Evolutionary conservation across 140 eudicot species (phyloP).

Genomic region (Anethum foeniculum): DNA sequence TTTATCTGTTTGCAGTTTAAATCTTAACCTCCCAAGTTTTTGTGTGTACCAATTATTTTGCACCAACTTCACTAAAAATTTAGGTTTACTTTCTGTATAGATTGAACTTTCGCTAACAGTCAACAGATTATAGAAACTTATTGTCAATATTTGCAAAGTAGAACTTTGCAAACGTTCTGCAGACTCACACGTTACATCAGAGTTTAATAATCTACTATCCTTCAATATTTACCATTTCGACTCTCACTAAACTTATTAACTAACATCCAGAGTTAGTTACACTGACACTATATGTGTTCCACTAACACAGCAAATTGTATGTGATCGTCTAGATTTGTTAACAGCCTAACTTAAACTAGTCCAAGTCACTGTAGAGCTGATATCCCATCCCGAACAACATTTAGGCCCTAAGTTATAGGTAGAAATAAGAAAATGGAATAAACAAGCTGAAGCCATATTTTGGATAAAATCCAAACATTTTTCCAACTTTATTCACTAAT

Average conservation of each 20-base stretch:
- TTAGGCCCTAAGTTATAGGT: too few species aligned
- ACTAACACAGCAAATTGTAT: background rate
- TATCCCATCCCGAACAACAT: background rate
- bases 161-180: background rate
- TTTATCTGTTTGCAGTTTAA: background rate
- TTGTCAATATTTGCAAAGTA: background rate
- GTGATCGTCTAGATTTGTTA: background rate
- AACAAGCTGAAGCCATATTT: too few species aligned
- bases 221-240: background rate
- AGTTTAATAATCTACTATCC: background rate
- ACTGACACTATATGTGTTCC: background rate
- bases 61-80: background rate
- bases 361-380: background rate
- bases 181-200: background rate
- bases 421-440: too few species aligned
- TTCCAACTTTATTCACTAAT: background rate
- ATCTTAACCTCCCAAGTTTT: background rate
- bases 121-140: too few species aligned
- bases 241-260: background rate
- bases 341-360: background rate
- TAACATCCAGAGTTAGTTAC: background rate
- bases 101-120: background rate
- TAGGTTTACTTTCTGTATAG: background rate
- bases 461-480: too few species aligned
- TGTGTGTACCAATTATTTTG: background rate